Evolutionary conservation across 306 rosid species (phyloP).

Genomic region (Styphnolobium japonicum): DNA sequence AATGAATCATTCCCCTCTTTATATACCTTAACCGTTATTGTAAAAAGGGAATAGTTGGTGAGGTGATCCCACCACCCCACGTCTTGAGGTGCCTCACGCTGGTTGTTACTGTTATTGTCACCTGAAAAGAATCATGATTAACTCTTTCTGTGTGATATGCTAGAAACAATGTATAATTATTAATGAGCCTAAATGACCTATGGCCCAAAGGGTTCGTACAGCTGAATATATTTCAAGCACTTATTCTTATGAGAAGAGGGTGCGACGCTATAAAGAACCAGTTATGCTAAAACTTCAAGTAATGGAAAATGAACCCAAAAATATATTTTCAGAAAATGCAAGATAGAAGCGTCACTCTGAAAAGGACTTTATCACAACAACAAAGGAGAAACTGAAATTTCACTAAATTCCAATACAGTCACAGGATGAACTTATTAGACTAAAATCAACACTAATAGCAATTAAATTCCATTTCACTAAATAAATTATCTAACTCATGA

Average conservation of each 20-base stretch:
- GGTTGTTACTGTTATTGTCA: too few relatives aligned
- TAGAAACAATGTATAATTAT: too few relatives aligned
- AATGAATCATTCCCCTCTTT: too few relatives aligned
- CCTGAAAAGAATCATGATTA: too few relatives aligned
- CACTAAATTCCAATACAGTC: not conserved
- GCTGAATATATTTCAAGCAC: conserved; percentile 1
- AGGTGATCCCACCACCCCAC: too few relatives aligned
- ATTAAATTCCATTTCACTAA: not conserved
- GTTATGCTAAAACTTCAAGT: not conserved
- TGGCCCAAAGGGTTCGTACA: too few relatives aligned
- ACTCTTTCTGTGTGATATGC: too few relatives aligned
- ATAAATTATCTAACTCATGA: not conserved
- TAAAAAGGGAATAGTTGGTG: too few relatives aligned
- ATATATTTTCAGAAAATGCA: not conserved
- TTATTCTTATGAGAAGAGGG: not conserved
- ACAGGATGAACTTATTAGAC: not conserved
- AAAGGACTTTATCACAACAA: not conserved
- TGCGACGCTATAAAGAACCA: not conserved
- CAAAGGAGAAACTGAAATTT: not conserved
- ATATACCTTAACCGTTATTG: too few relatives aligned
- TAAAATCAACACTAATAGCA: too few relatives aligned
- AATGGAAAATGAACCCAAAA: conserved; percentile 10
- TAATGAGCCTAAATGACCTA: too few relatives aligned
- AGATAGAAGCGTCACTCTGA: not conserved
- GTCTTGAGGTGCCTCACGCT: too few relatives aligned